Evolutionary conservation across 2,329 filamentous ascomycete genomes (phyloP).

Genomic region (Neofusicoccum kwambonambiense): DNA sequence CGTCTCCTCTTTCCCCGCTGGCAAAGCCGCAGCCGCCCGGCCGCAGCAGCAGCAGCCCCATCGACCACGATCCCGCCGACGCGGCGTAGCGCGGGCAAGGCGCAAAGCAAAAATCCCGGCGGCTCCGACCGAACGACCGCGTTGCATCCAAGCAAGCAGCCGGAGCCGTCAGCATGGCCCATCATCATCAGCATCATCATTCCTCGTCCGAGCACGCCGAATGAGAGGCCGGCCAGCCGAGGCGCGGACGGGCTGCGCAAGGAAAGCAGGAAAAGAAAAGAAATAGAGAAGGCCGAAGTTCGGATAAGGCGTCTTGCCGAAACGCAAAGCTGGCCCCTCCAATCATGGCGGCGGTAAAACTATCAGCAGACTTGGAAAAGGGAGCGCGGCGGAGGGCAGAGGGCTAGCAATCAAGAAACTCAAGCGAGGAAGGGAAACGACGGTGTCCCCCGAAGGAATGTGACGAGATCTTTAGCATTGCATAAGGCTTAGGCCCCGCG

Average conservation of each 20-base stretch:
- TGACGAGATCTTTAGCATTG: slow-evolving; percentile 11
- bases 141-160: too few species aligned
- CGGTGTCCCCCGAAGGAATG: slow-evolving; percentile 1
- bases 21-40: not conserved
- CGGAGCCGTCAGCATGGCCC: too few species aligned
- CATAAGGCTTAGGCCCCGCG: slow-evolving; percentile 10
- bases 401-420: not conserved
- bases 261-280: not conserved
- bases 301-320: slow-evolving; percentile 1
- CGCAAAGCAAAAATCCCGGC: not conserved
- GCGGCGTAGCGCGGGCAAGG: not conserved
- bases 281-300: not conserved
- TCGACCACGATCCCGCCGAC: not conserved
- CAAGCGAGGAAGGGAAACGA: not conserved
- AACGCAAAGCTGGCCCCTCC: not conserved
- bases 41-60: not conserved
- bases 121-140: not conserved
- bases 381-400: not conserved
- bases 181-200: too few species aligned
- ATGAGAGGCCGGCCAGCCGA: slow-evolving; percentile 1
- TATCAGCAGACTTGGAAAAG: not conserved
- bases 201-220: not conserved
- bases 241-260: not conserved
- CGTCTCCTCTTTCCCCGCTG: slow-evolving; percentile 1
- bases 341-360: not conserved